Evolutionary conservation across 108 stramenopile species (phyloP).

Genomic region (Conticribra weissflogii): DNA sequence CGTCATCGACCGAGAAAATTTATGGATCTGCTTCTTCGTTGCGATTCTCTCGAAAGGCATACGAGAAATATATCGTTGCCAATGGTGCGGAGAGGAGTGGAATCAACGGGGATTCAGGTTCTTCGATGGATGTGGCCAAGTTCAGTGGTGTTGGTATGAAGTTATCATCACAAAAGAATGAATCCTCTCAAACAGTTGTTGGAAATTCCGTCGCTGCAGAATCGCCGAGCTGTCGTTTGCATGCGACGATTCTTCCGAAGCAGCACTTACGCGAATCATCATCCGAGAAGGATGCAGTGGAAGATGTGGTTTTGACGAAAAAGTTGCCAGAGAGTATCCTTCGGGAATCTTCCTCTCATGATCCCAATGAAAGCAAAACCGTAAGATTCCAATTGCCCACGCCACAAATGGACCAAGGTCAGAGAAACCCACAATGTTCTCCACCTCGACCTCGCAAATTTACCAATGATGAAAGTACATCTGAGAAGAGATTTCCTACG

Average conservation of each 20-base stretch:
- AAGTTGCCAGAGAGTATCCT: neutral
- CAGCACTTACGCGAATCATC: no score
- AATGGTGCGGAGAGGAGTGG: no score
- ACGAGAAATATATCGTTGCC: no score
- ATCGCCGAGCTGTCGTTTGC: no score
- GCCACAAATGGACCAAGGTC: no score
- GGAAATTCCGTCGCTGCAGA: neutral
- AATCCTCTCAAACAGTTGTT: neutral
- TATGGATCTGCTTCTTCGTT: no score
- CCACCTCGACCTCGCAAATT: neutral
- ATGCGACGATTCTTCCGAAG: no score
- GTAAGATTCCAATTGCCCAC: neutral
- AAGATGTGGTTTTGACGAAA: no score
- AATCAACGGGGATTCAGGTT: no score
- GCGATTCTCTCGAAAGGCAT: neutral
- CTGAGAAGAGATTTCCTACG: neutral
- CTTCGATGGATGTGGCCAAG: no score
- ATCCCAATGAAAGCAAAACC: neutral
- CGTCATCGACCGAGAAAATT: neutral
- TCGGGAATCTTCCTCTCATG: neutral
- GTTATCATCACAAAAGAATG: no score
- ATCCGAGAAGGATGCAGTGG: neutral
- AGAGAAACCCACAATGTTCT: slow-evolving; percentile 22
- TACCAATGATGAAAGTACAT: slow-evolving; percentile 1
- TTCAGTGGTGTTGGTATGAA: no score